phyloP scores from a whole-genome alignment of 768 basidiomycete species.

The Clavulina sp. region DNA sequence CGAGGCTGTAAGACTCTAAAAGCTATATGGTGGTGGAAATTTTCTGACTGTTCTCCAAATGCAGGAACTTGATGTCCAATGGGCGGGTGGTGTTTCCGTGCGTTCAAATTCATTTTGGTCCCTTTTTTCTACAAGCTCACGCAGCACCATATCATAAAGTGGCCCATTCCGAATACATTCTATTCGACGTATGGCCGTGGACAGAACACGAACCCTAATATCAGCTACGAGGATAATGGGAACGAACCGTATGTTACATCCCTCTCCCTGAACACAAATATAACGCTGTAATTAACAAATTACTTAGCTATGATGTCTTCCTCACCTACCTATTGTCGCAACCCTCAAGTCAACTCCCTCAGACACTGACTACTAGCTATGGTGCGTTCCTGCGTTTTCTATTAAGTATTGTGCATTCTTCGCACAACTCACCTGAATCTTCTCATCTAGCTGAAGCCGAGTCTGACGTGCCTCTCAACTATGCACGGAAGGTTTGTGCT shows the following conservation, averaged over 20 bases:
- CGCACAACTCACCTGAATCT: not conserved
- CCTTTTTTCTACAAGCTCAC: not conserved
- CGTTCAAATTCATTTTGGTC: not conserved
- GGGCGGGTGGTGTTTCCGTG: not conserved
- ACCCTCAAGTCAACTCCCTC: not conserved
- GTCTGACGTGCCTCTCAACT: not conserved
- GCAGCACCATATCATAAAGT: not conserved
- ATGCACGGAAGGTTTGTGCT: slow-evolving; percentile 1
- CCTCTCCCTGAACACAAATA: not conserved
- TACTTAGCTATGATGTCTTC: slow-evolving; percentile 12
- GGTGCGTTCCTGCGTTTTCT: not conserved
- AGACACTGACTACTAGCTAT: slow-evolving; percentile 2
- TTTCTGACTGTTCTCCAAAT: not conserved
- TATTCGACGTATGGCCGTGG: not conserved
- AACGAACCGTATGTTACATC: not conserved
- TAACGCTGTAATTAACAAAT: not conserved
- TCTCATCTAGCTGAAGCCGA: slow-evolving; percentile 1
- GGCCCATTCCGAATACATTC: not conserved
- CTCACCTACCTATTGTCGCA: not conserved
- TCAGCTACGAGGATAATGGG: not conserved
- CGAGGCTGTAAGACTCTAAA: slow-evolving; percentile 1
- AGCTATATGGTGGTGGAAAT: not conserved
- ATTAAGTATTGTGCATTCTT: not conserved
- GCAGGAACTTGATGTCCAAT: not conserved
- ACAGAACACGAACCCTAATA: not conserved